Evolutionary conservation across 768 basidiomycete genomes (phyloP), one percentile per base, ranked within the genome.

Genomic region (Rhodocollybia butyracea): DNA sequence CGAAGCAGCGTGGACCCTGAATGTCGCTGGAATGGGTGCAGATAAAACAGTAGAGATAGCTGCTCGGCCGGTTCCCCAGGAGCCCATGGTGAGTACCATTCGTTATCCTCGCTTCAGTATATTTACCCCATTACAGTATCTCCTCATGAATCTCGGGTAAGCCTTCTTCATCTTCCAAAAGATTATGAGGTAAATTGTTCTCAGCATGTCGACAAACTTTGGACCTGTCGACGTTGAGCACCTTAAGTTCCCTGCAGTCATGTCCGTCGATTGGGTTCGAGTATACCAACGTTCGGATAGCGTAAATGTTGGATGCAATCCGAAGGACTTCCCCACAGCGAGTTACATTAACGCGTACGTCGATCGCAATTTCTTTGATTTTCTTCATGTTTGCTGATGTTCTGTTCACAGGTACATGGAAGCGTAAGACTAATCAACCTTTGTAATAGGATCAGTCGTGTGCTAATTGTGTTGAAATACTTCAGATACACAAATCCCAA

Each of bases 221-320:
- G 88, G 85, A 15, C 73, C 67, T 7, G 81, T 90, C 61, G 83
- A 91, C 60, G 76, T 83, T 51, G 72, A 73, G 5, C 61, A 81
- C 36, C 64, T 90, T 27, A 67, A 69, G 19, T 77, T 86, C 62
- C 83, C 83, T 4, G 67, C 79, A 8, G 75, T 73, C 26, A 86
- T 94, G 88, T 73, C 73, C 53, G 72, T 94, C 47, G 94, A 96
- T 64, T 95, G 84, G 56, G 83, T 95, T 55, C 82, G 94, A 1
- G 88, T 96, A 12, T 89, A 87, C 62, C 87, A 88, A 59, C 73
- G 73, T 12, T 64, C 71, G 45, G 70, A 78, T 57, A 63, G 70
- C 4, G 65, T 73, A 34, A 83, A 84, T 60, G 71, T 85, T 48
- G 84, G 85, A 0, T 89, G 86, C 59, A 88, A 93, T 63, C 91